These are phyloP conservation scores for Tulasnella sp. DNA, from an alignment of 768 basidiomycete species.

Conservation along the genomic window DNA sequence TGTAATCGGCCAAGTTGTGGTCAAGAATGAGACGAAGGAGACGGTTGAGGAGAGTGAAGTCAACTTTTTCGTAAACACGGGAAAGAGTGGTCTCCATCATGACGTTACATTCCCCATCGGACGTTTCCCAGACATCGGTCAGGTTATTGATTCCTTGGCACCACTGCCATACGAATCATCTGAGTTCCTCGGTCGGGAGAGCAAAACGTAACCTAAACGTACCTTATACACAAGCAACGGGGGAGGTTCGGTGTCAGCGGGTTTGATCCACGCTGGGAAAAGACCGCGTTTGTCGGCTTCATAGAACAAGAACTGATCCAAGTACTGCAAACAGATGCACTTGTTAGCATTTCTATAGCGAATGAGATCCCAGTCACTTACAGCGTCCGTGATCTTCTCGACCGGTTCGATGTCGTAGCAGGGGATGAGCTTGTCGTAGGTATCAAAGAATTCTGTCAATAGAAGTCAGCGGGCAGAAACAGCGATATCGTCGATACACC, in stretches of 20 bases:
- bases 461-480: neutral
- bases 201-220: constrained; percentile 13
- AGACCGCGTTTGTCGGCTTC: constrained; percentile 93
- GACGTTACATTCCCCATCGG: constrained; percentile 96
- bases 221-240: constrained; percentile 93
- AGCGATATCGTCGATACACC: neutral
- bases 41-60: constrained; percentile 91
- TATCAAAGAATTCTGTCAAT: constrained; percentile 80
- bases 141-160: constrained; percentile 99
- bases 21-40: constrained; percentile 94
- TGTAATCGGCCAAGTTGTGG: constrained; percentile 98
- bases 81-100: constrained; percentile 98
- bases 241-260: constrained; percentile 94
- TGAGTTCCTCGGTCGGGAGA: neutral
- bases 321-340: constrained; percentile 51
- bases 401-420: constrained; percentile 99
- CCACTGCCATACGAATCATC: constrained; percentile 51
- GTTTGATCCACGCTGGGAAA: constrained; percentile 99
- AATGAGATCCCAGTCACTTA: constrained; percentile 41
- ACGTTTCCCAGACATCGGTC: constrained; percentile 97
- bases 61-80: constrained; percentile 99
- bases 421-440: constrained; percentile 96
- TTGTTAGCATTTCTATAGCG: neutral
- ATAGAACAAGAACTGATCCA: constrained; percentile 74
- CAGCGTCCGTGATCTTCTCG: constrained; percentile 99